These are phyloP conservation scores for Spongospora subterranea DNA, from an alignment of 208 protist genomes.

Conservation along the genomic window DNA sequence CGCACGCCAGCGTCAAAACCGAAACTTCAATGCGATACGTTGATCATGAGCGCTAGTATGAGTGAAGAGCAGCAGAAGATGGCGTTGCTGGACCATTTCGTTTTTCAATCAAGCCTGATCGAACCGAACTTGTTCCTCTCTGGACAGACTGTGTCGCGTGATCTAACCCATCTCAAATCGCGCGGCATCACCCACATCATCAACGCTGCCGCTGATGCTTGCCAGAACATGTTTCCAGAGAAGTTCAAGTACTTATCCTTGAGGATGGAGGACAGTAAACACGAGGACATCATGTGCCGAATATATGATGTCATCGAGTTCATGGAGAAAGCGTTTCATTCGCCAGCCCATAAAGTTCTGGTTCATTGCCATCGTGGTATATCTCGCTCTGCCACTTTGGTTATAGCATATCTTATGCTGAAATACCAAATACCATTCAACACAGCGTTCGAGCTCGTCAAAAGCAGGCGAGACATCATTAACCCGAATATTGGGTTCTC, in stretches of 20 bases:
- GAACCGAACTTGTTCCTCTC: constrained; percentile 44
- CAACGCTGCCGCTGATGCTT: constrained; percentile 24
- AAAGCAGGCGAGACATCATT: constrained; percentile 18
- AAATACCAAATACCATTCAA: constrained; percentile 63
- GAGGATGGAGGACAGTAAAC: neutral
- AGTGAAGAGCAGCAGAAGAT: constrained; percentile 50
- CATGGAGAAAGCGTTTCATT: constrained; percentile 1
- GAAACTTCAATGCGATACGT: too few species aligned
- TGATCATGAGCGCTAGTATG: too few species aligned
- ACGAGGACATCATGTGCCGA: constrained; percentile 54
- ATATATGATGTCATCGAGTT: constrained; percentile 55
- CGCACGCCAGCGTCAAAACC: too few species aligned
- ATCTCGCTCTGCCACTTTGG: constrained; percentile 68
- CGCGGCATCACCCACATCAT: constrained; percentile 59
- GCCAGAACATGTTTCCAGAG: constrained; percentile 5
- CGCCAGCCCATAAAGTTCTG: constrained; percentile 63
- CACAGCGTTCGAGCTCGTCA: constrained; percentile 71
- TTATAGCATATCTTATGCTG: constrained; percentile 77
- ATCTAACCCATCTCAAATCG: neutral
- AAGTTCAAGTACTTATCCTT: constrained; percentile 36
- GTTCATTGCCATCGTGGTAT: constrained; percentile 77
- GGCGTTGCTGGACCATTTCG: constrained; percentile 28
- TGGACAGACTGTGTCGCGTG: neutral
- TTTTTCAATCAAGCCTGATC: neutral
- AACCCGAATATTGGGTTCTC: constrained; percentile 19